Conservation (phyloP, 202 grass and related monocot genomes). For the Thinopyrum obtusiflorum region DNA sequence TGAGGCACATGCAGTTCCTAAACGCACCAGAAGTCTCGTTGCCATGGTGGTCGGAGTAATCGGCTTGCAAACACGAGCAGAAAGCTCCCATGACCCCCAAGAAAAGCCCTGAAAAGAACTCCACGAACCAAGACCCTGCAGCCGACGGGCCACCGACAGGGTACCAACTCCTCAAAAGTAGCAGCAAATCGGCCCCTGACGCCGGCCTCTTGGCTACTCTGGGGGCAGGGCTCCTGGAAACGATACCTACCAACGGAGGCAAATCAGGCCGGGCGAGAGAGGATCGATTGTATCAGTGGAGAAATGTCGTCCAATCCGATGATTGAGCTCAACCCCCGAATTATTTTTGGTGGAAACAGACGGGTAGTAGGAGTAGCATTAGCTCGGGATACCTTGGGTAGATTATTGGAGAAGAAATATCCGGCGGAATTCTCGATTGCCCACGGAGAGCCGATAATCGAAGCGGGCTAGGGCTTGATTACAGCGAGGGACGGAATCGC, state of each 20-base stretch:
- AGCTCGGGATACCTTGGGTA: slow-evolving; percentile 5
- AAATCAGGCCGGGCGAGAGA: not conserved
- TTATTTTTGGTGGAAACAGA: not conserved
- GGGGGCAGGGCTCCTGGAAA: not conserved
- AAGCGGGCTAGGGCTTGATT: not conserved
- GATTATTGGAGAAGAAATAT: not conserved
- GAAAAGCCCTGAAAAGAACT: slow-evolving; percentile 6
- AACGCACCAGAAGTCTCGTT: slow-evolving; percentile 39
- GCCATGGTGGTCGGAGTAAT: slow-evolving; percentile 55
- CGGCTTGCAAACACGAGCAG: slow-evolving; percentile 71
- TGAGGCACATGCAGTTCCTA: slow-evolving; percentile 72
- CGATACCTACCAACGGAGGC: slow-evolving; percentile 34
- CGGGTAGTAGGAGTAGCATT: not conserved
- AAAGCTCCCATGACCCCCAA: slow-evolving; percentile 63
- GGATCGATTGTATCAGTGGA: not conserved
- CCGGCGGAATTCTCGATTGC: slow-evolving; percentile 2
- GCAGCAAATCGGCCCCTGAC: not conserved
- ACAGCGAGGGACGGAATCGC: not conserved
- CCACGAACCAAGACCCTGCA: slow-evolving; percentile 9
- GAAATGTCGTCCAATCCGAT: not conserved
- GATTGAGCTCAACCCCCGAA: not conserved
- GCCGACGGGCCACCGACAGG: not conserved
- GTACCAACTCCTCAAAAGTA: not conserved
- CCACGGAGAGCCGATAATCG: not conserved
- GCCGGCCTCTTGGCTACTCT: not conserved